These are phyloP conservation scores for Tillandsia fasciculata DNA, from an alignment of 176 grass and related monocot species.

Conservation along the genomic window DNA sequence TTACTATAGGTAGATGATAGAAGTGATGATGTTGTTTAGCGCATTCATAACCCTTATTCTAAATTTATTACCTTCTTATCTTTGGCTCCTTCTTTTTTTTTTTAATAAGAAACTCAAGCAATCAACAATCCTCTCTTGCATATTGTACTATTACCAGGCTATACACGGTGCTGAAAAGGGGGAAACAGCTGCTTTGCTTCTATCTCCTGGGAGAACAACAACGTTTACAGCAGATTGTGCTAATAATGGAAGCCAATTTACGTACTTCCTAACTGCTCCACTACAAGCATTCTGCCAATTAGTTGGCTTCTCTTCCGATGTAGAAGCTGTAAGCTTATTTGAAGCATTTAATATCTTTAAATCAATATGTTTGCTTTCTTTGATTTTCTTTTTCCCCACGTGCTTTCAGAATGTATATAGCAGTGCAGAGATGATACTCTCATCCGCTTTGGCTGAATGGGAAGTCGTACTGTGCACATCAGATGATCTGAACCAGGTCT, in stretches of 20 bases:
- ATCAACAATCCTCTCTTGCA: neutral
- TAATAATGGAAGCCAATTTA: constrained; percentile 71
- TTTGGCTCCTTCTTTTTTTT: neutral
- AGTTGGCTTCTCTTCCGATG: constrained; percentile 62
- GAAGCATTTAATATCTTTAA: constrained; percentile 4
- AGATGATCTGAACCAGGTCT: constrained; percentile 57
- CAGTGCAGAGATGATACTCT: constrained; percentile 58
- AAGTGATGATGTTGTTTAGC: neutral
- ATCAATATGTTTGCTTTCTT: neutral
- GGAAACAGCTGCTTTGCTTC: constrained; percentile 71
- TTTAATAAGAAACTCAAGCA: neutral
- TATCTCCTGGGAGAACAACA: constrained; percentile 59
- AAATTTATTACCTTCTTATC: neutral
- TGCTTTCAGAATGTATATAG: constrained; percentile 53
- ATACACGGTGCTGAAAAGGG: constrained; percentile 81
- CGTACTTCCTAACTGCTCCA: constrained; percentile 89
- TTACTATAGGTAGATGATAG: neutral
- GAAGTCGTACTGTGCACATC: constrained; percentile 68
- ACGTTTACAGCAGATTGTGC: constrained; percentile 43
- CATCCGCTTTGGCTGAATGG: constrained; percentile 77
- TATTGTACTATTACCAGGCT: constrained; percentile 35
- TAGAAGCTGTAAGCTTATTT: constrained; percentile 42
- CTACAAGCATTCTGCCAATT: constrained; percentile 93
- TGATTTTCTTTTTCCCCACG: constrained; percentile 7
- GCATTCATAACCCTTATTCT: neutral